These are phyloP conservation scores for Geoglossum cookeanum DNA, from an alignment of 2,329 filamentous ascomycete species.

Conservation along the genomic window DNA sequence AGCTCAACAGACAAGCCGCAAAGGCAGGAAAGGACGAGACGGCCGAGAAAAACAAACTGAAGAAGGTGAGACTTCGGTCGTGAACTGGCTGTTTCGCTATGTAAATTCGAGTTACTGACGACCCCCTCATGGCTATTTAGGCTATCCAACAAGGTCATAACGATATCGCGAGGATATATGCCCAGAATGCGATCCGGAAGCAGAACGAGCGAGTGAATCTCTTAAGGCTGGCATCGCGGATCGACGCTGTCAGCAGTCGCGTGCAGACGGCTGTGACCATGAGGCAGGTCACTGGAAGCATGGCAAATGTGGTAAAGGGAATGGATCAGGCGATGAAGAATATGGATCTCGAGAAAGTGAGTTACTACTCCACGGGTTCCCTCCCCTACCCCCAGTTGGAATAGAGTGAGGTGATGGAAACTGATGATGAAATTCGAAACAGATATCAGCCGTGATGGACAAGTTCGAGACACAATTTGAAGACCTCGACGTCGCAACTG, in stretches of 20 bases:
- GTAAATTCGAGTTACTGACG: neutral
- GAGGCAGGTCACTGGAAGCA: constrained; percentile 39
- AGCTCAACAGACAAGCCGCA: constrained; percentile 40
- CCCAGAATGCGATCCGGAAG: constrained; percentile 43
- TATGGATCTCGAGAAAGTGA: constrained; percentile 43
- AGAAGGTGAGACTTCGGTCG: constrained; percentile 27
- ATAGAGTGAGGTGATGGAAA: neutral
- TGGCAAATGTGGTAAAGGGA: constrained; percentile 41
- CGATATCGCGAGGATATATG: constrained; percentile 44
- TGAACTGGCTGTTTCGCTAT: neutral
- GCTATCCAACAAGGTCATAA: constrained; percentile 39
- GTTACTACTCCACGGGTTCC: constrained; percentile 4
- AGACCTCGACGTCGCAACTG: constrained; percentile 30
- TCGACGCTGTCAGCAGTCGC: constrained; percentile 38
- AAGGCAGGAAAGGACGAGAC: constrained; percentile 43
- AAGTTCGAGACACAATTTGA: constrained; percentile 39
- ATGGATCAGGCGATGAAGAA: constrained; percentile 44
- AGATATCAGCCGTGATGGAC: constrained; percentile 48
- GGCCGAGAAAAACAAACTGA: constrained; percentile 39
- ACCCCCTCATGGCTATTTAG: constrained; percentile 15
- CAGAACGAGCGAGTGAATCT: constrained; percentile 43
- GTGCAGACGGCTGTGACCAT: constrained; percentile 47
- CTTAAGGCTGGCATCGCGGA: constrained; percentile 34
- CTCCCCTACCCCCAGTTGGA: neutral
- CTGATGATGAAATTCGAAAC: neutral